Percentiles rank a stretch among this genome's conserved stretches.
Conservation (phyloP, 2,329 filamentous ascomycete species). For the Diplocarpon rosae region DNA sequence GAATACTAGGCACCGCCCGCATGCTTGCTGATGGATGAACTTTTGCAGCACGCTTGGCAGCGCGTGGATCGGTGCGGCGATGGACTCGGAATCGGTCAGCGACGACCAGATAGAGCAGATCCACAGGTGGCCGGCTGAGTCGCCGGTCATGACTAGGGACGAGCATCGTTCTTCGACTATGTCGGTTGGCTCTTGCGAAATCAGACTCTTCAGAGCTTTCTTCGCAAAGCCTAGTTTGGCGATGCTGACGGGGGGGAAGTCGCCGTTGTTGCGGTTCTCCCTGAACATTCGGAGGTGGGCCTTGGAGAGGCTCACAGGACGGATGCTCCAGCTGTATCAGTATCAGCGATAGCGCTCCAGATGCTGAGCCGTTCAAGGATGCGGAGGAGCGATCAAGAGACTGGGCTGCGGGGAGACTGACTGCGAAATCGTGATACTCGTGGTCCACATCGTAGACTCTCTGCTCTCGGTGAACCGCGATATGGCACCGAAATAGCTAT, state of each 20-base stretch:
- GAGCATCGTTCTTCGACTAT: constrained; percentile 15
- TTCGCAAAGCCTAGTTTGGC: constrained; percentile 3
- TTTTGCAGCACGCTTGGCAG: constrained; percentile 6
- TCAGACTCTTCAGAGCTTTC: background rate
- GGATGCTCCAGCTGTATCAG: constrained; percentile 7
- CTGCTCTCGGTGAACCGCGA: constrained; percentile 10
- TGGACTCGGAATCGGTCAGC: constrained; percentile 4
- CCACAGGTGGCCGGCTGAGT: constrained; percentile 12
- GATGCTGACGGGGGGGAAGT: constrained; percentile 14
- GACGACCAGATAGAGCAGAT: constrained; percentile 16
- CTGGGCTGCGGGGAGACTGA: background rate
- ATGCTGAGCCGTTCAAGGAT: background rate
- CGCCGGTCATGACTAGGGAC: constrained; percentile 18
- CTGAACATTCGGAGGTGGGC: constrained; percentile 5
- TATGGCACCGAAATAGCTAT: constrained; percentile 13
- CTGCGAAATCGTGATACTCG: constrained; percentile 17
- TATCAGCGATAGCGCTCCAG: background rate
- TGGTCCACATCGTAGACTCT: constrained; percentile 12
- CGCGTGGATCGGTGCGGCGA: constrained; percentile 1
- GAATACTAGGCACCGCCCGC: constrained; percentile 16
- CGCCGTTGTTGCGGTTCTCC: constrained; percentile 12
- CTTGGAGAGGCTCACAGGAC: constrained; percentile 5
- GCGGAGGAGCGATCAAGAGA: background rate
- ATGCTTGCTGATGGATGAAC: constrained; percentile 15
- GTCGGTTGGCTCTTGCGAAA: background rate